phyloP scores from a whole-genome alignment of 768 basidiomycete species.

The Tulasnella sp. region DNA sequence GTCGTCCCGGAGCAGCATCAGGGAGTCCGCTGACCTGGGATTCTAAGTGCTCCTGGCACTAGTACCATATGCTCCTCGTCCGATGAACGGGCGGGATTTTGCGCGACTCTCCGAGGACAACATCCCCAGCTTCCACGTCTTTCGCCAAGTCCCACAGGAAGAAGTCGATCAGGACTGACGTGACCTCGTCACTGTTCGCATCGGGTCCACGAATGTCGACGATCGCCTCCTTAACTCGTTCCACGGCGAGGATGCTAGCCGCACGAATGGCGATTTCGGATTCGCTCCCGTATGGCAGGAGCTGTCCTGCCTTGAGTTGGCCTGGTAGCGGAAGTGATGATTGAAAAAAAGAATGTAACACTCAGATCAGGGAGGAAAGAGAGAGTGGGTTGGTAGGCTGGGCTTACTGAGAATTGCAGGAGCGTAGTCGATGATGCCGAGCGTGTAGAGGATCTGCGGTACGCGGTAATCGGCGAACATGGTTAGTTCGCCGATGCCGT shows the following conservation, averaged over 20 bases:
- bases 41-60: constrained; percentile 28
- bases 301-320: constrained; percentile 51
- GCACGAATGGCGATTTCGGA: constrained; percentile 82
- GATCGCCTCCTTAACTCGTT: constrained; percentile 68
- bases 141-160: constrained; percentile 79
- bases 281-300: constrained; percentile 58
- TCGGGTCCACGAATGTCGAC: constrained; percentile 34
- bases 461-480: constrained; percentile 91
- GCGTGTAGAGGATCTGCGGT: constrained; percentile 86
- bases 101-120: constrained; percentile 50
- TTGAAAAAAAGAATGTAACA: neutral
- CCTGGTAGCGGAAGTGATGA: constrained; percentile 27
- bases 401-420: constrained; percentile 48
- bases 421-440: constrained; percentile 75
- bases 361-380: neutral
- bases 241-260: constrained; percentile 79
- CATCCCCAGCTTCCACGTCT: constrained; percentile 63
- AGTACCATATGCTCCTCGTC: constrained; percentile 88
- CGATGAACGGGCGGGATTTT: constrained; percentile 71
- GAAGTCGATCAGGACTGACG: constrained; percentile 86
- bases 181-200: constrained; percentile 47
- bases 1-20: neutral
- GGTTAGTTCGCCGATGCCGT: constrained; percentile 70
- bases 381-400: neutral
- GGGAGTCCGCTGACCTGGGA: neutral